Percentiles rank a stretch among this genome's conserved stretches.
phyloP scores from a whole-genome alignment of 768 basidiomycete genomes.

The Mycena vulgaris region DNA sequence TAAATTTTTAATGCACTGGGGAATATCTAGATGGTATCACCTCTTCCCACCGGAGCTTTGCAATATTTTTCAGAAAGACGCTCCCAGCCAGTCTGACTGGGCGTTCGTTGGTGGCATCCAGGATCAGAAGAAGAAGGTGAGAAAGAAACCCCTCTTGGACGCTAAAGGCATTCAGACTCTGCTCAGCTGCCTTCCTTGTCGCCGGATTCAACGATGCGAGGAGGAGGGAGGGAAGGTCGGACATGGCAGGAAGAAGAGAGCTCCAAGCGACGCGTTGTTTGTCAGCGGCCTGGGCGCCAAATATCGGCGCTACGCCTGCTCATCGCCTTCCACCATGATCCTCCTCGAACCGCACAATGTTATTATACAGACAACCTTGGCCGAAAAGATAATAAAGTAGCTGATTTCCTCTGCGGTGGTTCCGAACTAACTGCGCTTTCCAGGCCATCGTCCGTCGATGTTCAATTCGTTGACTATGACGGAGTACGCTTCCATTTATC shows the following conservation, averaged over 20 bases:
- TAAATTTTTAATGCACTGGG: background rate
- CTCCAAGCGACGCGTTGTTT: constrained; percentile 38
- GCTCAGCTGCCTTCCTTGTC: constrained; percentile 87
- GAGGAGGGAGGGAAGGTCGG: constrained; percentile 79
- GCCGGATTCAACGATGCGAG: constrained; percentile 79
- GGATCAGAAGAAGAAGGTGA: constrained; percentile 84
- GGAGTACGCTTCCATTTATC: constrained; percentile 95
- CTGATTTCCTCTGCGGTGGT: constrained; percentile 18
- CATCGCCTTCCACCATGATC: constrained; percentile 32
- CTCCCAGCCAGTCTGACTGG: constrained; percentile 87
- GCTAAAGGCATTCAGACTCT: constrained; percentile 77
- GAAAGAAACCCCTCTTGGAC: constrained; percentile 84
- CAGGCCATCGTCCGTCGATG: constrained; percentile 93
- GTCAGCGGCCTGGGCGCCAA: background rate
- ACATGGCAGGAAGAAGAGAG: constrained; percentile 58
- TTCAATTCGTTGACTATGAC: constrained; percentile 98
- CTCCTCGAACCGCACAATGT: constrained; percentile 85
- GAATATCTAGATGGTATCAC: constrained; percentile 56
- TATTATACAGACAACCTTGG: constrained; percentile 91
- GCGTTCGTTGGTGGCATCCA: constrained; percentile 76
- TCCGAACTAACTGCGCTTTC: constrained; percentile 32
- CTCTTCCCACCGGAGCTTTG: constrained; percentile 92
- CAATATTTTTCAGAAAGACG: constrained; percentile 93
- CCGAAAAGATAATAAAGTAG: constrained; percentile 92
- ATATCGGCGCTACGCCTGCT: background rate